Evolutionary conservation across 73 alveolate species (phyloP), one percentile per base, ranked within the genome.

Genomic region (Paramecium pentaurelia): DNA sequence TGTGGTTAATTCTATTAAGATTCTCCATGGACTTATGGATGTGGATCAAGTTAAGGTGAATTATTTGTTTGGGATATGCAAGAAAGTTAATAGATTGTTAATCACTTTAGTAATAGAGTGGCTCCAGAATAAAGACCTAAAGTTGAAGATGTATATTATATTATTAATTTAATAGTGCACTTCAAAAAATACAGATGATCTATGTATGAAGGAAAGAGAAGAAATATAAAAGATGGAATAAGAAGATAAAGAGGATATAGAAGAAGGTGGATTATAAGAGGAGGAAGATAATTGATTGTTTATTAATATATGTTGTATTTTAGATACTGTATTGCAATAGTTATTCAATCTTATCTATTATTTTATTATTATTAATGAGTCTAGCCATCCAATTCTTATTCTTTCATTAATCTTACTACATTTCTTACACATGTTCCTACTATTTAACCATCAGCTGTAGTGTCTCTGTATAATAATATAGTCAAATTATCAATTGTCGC

Each of bases 11-110:
- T 89, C 47, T 71, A 89, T 45, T 59, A 70, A 54, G 94, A 89
- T 44, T 89, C 94, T 71, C 94, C 94, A 30, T 89, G 86, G 92
- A 64, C 84, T n/a, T 89, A 71, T 71, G 94, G 71, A 20, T 89
- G 94, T 54, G 94, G 94, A 40, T 71, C 86, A 16, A 34, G 71
- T 28, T 16, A 89, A 73, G 94, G 94, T 7, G 94, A 89, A 71
- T 12, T 89, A 11, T 89, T 89, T 73, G 91, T 89, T 45, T 89
- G 94, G 94, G 94, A 89, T 71, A 68, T 83, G 58, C 18, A 77
- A 25, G 94, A 89, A 58, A 85, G 75, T 45, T 45, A 37, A 71
- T 34, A 71, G 34, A 89, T 89, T 42, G 94, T 89, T 28, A 49
- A 30, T 32, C 60, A 38, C 30, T 89, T 89, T 6, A 71, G 92